Base-by-base conservation (phyloP, 495 filamentous ascomycete species). In the Penicillium desertorum region DNA sequence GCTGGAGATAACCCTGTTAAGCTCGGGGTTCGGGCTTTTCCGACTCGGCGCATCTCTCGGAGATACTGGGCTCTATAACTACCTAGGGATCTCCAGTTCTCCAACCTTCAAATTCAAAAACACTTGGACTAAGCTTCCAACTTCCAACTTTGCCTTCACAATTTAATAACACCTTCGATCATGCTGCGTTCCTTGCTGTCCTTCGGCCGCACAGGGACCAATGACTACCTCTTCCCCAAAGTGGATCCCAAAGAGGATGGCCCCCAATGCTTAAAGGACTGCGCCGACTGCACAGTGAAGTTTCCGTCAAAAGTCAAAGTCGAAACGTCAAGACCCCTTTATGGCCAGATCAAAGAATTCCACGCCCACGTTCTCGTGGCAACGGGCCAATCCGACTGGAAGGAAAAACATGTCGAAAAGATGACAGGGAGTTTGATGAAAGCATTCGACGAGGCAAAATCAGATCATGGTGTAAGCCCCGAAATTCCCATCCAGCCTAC, bases 381-480 rank as follows among this genome's bases (percentile, higher is more conserved):
- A 11, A 98, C 94, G 9, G 91, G 91, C 25, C 91, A 92, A 73
- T 85, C 86, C 9, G 94, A 98, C 72, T 98, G 94, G 94, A 85
- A 88, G 54, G 75, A 88, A 51, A 86, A 93, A 5, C 5, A 45
- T 68, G 88, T 96, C 19, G 86, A 82, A 48, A 83, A 95, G 48
- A 92, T 96, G 71, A 86, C 83, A 68, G 94, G 92, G 1, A 96
- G 88, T 62, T 79, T 98, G 25, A 96, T 97, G 93, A 83, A 94
- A 76, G 92, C 92, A 4, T 83, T 98, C 54, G 81, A 79, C 34
- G 74, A 79, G 52, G 77, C 81, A 5, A 82, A 84, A 58, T 87
- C 88, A 0, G 78, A 71, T 37, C 91, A 89, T 60, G 92, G 91
- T 41, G 89, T 94, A 79, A 59, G 83, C 27, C 54, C 30, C 20